Conservation (phyloP, 176 grass and related monocot species). For the Ensete ventricosum region DNA sequence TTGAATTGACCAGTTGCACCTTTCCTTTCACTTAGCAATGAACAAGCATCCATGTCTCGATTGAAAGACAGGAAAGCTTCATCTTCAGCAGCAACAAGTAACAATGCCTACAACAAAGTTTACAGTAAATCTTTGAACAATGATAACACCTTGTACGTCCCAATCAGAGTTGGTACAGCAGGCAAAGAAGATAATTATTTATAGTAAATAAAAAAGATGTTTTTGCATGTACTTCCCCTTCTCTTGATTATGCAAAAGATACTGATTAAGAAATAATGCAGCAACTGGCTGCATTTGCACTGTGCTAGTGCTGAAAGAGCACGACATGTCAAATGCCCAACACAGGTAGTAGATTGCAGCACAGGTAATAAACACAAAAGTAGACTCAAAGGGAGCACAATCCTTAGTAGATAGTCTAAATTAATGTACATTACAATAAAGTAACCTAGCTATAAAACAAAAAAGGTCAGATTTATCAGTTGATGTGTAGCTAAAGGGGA, state of each 20-base stretch:
- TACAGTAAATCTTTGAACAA: not conserved
- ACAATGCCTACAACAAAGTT: slow-evolving; percentile 30
- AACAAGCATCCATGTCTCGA: slow-evolving; percentile 26
- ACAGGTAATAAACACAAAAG: not conserved
- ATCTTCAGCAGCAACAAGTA: slow-evolving; percentile 34
- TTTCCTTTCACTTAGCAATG: slow-evolving; percentile 31
- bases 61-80: slow-evolving; percentile 32
- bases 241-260: not conserved
- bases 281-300: not conserved
- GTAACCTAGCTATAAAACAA: not conserved
- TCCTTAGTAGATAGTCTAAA: not conserved
- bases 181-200: not conserved
- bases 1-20: not conserved
- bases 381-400: not conserved
- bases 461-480: too few relatives aligned
- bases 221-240: not conserved
- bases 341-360: not conserved
- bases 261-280: not conserved
- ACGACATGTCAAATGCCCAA: not conserved
- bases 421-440: not conserved
- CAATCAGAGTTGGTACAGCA: too few relatives aligned
- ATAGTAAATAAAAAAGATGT: not conserved
- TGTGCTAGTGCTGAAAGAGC: not conserved
- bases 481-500: too few relatives aligned
- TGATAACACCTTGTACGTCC: not conserved